Evolutionary conservation across 495 filamentous ascomycete genomes (phyloP).

Genomic region (Penicillium cinerascens): DNA sequence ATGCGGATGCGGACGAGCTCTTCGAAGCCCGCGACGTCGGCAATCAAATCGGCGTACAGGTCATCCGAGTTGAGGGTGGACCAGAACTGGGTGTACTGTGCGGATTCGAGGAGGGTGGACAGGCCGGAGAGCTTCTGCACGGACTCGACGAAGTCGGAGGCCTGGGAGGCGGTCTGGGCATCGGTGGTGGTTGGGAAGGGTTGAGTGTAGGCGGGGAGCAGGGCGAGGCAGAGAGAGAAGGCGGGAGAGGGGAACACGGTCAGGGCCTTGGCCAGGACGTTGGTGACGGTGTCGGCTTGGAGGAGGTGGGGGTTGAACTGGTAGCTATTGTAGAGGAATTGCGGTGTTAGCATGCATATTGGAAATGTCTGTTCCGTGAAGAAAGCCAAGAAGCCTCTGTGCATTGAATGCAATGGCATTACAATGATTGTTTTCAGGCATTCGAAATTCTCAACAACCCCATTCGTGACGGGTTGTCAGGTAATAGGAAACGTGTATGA

Average conservation of each 20-base stretch:
- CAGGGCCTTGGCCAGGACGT: slow-evolving; percentile 96
- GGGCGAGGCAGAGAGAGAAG: slow-evolving; percentile 88
- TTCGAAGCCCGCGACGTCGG: slow-evolving; percentile 94
- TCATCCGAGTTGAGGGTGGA: slow-evolving; percentile 87
- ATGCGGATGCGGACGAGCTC: slow-evolving; percentile 92
- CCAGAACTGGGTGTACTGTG: slow-evolving; percentile 92
- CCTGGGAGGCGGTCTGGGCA: slow-evolving; percentile 62
- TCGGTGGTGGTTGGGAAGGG: slow-evolving; percentile 50
- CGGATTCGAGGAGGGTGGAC: slow-evolving; percentile 78
- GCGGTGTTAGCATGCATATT: slow-evolving; percentile 8
- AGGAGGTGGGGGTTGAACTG: slow-evolving; percentile 99
- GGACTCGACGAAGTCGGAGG: slow-evolving; percentile 68
- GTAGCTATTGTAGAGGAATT: slow-evolving; percentile 60
- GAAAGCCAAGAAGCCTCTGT: background rate
- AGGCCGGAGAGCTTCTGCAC: slow-evolving; percentile 82
- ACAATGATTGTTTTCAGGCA: slow-evolving; percentile 28
- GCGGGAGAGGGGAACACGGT: slow-evolving; percentile 96
- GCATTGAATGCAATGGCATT: slow-evolving; percentile 3
- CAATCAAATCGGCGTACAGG: slow-evolving; percentile 90
- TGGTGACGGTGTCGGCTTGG: slow-evolving; percentile 94
- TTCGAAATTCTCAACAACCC: slow-evolving; percentile 35
- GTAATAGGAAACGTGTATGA: slow-evolving; percentile 97
- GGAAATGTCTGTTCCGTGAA: background rate
- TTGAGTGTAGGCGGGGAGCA: slow-evolving; percentile 78
- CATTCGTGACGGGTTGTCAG: slow-evolving; percentile 54